A percentile compares a stretch with the other conserved stretches of the same genome.
These are phyloP conservation scores for Alternaria ethzedia DNA, from an alignment of 2,329 filamentous ascomycete genomes.

Conservation along the genomic window DNA sequence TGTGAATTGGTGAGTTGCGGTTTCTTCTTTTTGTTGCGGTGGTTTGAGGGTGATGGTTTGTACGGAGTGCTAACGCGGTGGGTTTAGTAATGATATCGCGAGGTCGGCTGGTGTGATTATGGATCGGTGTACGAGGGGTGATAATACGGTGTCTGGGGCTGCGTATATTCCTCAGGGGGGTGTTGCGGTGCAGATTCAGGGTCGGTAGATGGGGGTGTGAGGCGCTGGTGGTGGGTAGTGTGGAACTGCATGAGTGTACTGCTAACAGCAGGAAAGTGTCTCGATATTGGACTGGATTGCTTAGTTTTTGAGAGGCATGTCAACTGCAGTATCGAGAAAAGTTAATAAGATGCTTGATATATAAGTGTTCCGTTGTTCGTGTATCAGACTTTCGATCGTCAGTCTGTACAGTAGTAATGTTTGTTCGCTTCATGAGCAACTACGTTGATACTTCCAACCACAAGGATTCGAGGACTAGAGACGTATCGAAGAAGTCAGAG, in stretches of 20 bases:
- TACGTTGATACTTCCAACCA: not conserved
- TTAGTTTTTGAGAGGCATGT: not conserved
- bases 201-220: not conserved
- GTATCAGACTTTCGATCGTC: not conserved
- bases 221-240: not conserved
- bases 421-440: not conserved
- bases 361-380: not conserved
- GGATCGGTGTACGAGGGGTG: constrained; percentile 9
- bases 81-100: constrained; percentile 3
- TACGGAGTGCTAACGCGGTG: not conserved
- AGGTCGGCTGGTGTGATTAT: constrained; percentile 6
- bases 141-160: constrained; percentile 8
- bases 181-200: constrained; percentile 2
- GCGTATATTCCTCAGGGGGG: constrained; percentile 5
- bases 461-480: not conserved
- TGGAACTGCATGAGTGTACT: too few species aligned
- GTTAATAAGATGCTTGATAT: not conserved
- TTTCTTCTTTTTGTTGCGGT: too few species aligned
- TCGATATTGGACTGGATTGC: not conserved
- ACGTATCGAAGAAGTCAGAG: not conserved
- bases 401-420: not conserved
- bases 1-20: constrained; percentile 10
- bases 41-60: too few species aligned
- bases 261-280: not conserved
- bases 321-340: not conserved